Evolutionary conservation across 2,329 filamentous ascomycete species (phyloP).

Genomic region (Aspergillus neoniger): DNA sequence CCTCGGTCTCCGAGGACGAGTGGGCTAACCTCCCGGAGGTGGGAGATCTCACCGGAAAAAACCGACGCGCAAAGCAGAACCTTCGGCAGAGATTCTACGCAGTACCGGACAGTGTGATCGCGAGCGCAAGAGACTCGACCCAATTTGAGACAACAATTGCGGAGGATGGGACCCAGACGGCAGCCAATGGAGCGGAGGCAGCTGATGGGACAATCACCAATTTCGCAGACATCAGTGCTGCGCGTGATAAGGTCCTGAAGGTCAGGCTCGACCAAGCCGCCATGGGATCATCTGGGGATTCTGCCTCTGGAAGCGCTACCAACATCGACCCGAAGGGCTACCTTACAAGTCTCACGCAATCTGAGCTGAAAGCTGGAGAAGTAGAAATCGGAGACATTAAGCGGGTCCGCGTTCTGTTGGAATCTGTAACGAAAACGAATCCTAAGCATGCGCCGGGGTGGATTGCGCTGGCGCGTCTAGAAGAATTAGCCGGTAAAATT

Average conservation of each 20-base stretch:
- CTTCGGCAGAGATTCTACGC: constrained; percentile 87
- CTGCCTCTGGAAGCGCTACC: constrained; percentile 75
- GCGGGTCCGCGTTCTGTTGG: constrained; percentile 85
- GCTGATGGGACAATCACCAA: constrained; percentile 92
- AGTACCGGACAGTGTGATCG: constrained; percentile 92
- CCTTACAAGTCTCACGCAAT: constrained; percentile 84
- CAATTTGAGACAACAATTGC: constrained; percentile 88
- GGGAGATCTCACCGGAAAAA: constrained; percentile 93
- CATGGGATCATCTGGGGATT: constrained; percentile 67
- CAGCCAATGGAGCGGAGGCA: constrained; percentile 49
- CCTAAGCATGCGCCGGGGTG: constrained; percentile 92
- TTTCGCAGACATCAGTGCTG: constrained; percentile 95
- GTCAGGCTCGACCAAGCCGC: constrained; percentile 91
- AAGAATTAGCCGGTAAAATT: constrained; percentile 89
- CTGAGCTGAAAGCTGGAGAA: constrained; percentile 75
- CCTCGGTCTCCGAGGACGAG: constrained; percentile 87
- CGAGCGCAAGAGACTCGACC: constrained; percentile 75
- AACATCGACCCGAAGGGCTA: constrained; percentile 96
- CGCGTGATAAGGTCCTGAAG: constrained; percentile 91
- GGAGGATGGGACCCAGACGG: constrained; percentile 68
- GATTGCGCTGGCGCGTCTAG: constrained; percentile 89
- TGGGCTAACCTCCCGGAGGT: constrained; percentile 96
- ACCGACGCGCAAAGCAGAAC: constrained; percentile 80
- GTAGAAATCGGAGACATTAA: constrained; percentile 93
- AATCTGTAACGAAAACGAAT: constrained; percentile 96